Conservation (phyloP, 139 green algal species). For the Coelastrella sp. region DNA sequence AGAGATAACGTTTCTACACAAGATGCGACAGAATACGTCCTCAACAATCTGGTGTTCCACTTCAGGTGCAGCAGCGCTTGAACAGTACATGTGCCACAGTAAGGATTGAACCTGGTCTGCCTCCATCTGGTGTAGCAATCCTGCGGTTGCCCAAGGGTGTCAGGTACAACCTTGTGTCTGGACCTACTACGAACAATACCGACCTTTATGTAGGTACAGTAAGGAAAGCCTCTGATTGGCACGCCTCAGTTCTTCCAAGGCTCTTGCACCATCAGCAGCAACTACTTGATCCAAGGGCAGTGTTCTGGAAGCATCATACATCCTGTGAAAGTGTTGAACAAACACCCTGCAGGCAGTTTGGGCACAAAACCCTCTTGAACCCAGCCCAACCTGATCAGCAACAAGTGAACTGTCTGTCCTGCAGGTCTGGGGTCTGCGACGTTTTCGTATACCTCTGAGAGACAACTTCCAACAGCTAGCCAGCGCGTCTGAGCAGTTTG, state of each 20-base stretch:
- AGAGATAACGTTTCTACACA: too few species aligned
- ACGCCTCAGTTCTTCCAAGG: too few species aligned
- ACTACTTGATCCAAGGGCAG: too few species aligned
- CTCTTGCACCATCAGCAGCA: too few species aligned
- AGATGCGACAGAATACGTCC: too few species aligned
- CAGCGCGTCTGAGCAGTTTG: not conserved
- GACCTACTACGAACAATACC: not conserved
- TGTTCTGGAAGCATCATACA: not conserved
- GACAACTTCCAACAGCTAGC: slow-evolving; percentile 15
- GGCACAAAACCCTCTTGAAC: not conserved
- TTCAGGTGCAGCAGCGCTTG: not conserved
- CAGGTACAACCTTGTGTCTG: slow-evolving; percentile 53
- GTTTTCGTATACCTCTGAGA: slow-evolving; percentile 39
- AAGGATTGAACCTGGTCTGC: slow-evolving; percentile 16
- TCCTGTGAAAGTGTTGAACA: too few species aligned
- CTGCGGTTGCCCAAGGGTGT: slow-evolving; percentile 49
- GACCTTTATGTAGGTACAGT: not conserved
- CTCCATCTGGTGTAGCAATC: not conserved
- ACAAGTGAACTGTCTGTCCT: too few species aligned
- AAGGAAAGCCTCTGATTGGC: too few species aligned
- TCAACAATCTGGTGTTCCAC: too few species aligned
- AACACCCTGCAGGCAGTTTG: too few species aligned
- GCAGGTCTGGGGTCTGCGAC: slow-evolving; percentile 37
- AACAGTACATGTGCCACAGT: slow-evolving; percentile 49
- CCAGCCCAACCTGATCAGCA: not conserved